Evolutionary conservation across 1,284 basidiomycete species (phyloP), one percentile per base, ranked within the genome.

Genomic region (Megacollybia platyphylla): DNA sequence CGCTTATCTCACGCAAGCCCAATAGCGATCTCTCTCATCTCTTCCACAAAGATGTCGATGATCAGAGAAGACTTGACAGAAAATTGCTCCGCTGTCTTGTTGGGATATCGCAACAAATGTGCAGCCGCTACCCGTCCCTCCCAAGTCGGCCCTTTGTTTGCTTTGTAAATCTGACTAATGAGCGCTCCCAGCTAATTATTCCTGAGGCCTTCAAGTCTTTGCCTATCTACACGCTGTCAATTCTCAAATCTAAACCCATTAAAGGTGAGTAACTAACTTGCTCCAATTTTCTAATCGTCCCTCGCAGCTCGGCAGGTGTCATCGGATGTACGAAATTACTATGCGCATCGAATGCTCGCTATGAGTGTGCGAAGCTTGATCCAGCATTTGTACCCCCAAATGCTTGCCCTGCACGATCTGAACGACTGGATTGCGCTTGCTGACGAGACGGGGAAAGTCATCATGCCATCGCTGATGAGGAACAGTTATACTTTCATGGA

Each of bases 201-300:
- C 96, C 96, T 1, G 96, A 98, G 62, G 83, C 84, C 1, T 94
- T 93, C 71, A 87, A 88, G 58, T 73, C 87, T 1, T 70, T 98
- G 42, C 91, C 93, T 0, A 68, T 93, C 11, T 94, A 87, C 56
- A 76, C 78, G 1, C 68, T 98, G 5, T 83, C 81, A 5, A 76
- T 98, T 47, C 76, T 86, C 48, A 99, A 99, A 66, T 79, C 76
- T 46, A 96, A 97, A 59, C 79, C 91, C 20, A 63, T 98, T 36
- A 96, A 97, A 78, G 88, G 91, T 78, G 39, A 32, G 57, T 48
- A 34, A 11, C 10, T 1, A 34, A 34, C 31, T 34, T 4, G 2
- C 15, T 11, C 31, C 15, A 34, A 7, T 34, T 27, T 20, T 31
- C 8, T 26, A 38, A 17, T 29, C 37, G 47, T 43, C 24, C 35